phyloP scores from a whole-genome alignment of 257 asterid species.

The Solanum peruvianum region DNA sequence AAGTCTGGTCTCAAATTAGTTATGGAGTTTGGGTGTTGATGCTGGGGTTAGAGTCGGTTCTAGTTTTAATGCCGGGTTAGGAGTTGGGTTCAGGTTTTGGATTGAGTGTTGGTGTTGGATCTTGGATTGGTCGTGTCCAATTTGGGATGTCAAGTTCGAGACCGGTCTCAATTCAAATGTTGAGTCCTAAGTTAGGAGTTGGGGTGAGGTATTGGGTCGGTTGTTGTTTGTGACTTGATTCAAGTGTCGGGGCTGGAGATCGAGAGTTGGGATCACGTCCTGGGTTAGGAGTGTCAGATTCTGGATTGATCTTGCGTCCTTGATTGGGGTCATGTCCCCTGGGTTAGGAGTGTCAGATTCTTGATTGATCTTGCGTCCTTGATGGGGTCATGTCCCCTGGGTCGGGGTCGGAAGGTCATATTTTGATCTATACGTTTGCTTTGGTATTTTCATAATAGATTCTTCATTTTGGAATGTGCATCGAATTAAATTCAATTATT shows the following conservation, averaged over 20 bases:
- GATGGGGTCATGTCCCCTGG: not conserved
- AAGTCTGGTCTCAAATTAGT: too few species aligned
- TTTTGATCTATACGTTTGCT: not conserved
- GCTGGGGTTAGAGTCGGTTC: not conserved
- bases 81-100: not conserved
- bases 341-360: not conserved
- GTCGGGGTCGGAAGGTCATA: not conserved
- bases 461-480: not conserved
- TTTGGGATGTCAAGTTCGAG: not conserved
- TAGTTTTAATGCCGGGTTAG: too few species aligned
- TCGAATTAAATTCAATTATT: too few species aligned
- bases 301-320: not conserved
- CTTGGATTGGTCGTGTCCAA: not conserved
- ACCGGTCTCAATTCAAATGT: not conserved
- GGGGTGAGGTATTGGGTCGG: not conserved
- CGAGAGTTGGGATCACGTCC: too few species aligned
- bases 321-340: not conserved
- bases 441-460: not conserved
- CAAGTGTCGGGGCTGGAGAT: not conserved
- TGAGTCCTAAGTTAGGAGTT: not conserved
- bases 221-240: not conserved
- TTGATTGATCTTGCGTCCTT: not conserved
- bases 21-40: not conserved
- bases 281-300: not conserved
- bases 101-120: not conserved